phyloP scores from a whole-genome alignment of 176 grass and related monocot species.

The Areca catechu region DNA sequence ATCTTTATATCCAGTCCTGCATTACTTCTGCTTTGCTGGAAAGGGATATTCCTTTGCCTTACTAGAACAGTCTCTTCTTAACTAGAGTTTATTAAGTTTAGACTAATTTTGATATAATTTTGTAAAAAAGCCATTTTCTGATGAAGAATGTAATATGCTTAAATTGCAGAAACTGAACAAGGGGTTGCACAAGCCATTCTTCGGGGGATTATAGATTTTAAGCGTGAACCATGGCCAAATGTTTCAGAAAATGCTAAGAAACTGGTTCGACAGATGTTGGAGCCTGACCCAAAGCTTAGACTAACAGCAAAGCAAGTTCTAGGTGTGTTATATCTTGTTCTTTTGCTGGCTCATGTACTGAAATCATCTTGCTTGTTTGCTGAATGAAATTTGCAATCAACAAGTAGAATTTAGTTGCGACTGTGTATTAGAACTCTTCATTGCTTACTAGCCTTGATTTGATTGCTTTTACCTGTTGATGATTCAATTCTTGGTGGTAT shows the following conservation, averaged over 20 bases:
- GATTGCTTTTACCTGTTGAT: too few species aligned
- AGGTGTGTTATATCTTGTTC: slow-evolving; percentile 34
- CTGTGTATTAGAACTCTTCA: too few species aligned
- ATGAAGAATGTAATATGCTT: slow-evolving; percentile 3
- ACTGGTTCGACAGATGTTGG: slow-evolving; percentile 85
- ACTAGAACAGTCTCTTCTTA: too few species aligned
- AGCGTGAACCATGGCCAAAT: slow-evolving; percentile 93
- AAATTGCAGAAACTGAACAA: slow-evolving; percentile 92
- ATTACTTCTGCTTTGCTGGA: too few species aligned
- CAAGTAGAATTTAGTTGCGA: too few species aligned
- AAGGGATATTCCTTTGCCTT: too few species aligned
- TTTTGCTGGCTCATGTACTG: background rate
- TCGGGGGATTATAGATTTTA: slow-evolving; percentile 91
- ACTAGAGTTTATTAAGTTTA: too few species aligned
- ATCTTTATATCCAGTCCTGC: too few species aligned
- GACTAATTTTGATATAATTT: background rate
- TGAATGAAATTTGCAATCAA: too few species aligned
- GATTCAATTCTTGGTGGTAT: too few species aligned
- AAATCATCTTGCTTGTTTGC: too few species aligned
- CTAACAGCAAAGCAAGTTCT: slow-evolving; percentile 96
- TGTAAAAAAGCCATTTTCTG: slow-evolving; percentile 2
- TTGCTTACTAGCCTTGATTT: too few species aligned
- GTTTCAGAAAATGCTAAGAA: slow-evolving; percentile 98
- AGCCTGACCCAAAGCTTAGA: slow-evolving; percentile 84
- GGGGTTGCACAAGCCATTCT: slow-evolving; percentile 97